A percentile compares a stretch with the other conserved stretches of the same genome.
Conservation (phyloP, 805 yeast genomes). For the Candida ipomoeae region DNA sequence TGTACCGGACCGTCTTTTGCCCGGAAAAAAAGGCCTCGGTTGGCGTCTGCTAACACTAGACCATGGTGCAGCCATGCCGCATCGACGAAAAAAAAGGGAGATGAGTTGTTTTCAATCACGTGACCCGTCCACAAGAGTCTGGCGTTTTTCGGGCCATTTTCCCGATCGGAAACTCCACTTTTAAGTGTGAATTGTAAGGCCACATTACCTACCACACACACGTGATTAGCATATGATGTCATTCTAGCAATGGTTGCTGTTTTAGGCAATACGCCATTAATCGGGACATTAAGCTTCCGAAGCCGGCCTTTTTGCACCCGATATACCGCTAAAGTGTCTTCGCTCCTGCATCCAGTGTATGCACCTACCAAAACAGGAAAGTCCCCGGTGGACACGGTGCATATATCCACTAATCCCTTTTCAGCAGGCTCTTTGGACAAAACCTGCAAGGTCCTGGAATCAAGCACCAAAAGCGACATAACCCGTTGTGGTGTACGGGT, state of each 20-base stretch:
- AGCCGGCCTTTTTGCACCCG: constrained; percentile 2
- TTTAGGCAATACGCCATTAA: constrained; percentile 7
- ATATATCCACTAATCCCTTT: constrained; percentile 7
- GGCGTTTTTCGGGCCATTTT: background rate
- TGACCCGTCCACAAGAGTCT: constrained; percentile 2
- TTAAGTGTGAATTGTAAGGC: background rate
- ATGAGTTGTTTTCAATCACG: background rate
- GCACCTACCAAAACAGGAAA: constrained; percentile 8
- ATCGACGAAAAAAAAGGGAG: constrained; percentile 13
- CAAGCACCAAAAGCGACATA: constrained; percentile 6
- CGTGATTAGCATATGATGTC: constrained; percentile 1
- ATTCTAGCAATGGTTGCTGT: constrained; percentile 6
- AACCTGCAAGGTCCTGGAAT: constrained; percentile 3
- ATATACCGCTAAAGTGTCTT: constrained; percentile 2
- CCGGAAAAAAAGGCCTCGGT: constrained; percentile 6
- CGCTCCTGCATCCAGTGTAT: background rate
- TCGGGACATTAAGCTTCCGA: background rate
- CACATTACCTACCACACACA: constrained; percentile 8
- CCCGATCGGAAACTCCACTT: background rate
- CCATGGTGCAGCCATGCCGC: constrained; percentile 6
- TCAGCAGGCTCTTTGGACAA: background rate
- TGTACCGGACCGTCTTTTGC: constrained; percentile 1
- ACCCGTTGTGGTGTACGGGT: constrained; percentile 3
- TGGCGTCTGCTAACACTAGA: constrained; percentile 10
- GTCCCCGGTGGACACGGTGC: background rate